Evolutionary conservation across 805 yeast genomes (phyloP), one percentile per base, ranked within the genome.

Genomic region (Pichia cabralensis): DNA sequence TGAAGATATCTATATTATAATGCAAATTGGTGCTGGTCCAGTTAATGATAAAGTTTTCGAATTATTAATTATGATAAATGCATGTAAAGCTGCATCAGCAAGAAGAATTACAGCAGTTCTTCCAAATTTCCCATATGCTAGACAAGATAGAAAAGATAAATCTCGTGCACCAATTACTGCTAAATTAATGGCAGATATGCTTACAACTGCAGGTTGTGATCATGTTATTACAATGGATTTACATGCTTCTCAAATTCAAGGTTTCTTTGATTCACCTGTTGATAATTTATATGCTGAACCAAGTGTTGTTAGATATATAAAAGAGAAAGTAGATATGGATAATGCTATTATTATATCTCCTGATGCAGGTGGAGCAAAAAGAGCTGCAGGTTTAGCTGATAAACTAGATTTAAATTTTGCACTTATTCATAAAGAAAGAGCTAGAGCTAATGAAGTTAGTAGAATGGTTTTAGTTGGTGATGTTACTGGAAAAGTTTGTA

Each of bases 171-270:
- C 89, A 34, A 80, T 82, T 44, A 80, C 92, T 12, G 92, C 92
- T 29, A 82, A 82, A 56, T 65, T 82, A 43, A 76, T 82, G 71
- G 92, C 94, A 14, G 81, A 82, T 50, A 69, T 82, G 74, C 59
- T 82, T 36, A 76, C 81, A 20, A 78, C 89, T 12, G 88, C 92
- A 10, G 94, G 94, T 3, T 82, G 89, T 57, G 76, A 80, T 50
- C 94, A 82, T 56, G 84, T 82, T 16, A 81, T 82, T 48, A 82
- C 94, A 15, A 77, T 82, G 88, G 94, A 82, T 53, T 59, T 82
- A 45, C 94, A 82, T 52, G 92, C 92, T n/a, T 76, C 88, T 16
- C 94, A 82, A 54, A 82, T 82, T 47, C 94, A 82, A 59, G 94
- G 94, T 7, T 82, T 82, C 50, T 82, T 82, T 47, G 76, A 76